Base-by-base conservation (phyloP, 306 rosid species). In the Dryas alaskensis region DNA sequence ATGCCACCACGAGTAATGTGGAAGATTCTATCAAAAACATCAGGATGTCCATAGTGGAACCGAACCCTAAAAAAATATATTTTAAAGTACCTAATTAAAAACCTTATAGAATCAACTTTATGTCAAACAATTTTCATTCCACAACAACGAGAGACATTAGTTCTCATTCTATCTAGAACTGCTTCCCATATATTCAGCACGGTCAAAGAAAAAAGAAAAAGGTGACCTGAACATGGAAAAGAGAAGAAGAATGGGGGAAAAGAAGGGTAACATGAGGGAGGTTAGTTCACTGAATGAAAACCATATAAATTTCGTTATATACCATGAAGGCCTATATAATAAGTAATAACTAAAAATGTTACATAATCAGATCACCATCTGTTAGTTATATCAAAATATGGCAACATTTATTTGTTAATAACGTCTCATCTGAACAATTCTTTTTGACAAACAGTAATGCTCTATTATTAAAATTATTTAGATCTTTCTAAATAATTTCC, bases 41-140 rank as follows among this genome's bases (percentile, higher is more conserved):
- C 99, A 1, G 96, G 99, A 85, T 94, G 99, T 61, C 99, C 99
- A 78, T 94, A 94, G 87, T 94, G 99, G 82, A 94, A 92, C 22
- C 99, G 94, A 66, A 92, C 90, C 96, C 99, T 94, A 77, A 51
- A 76, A 73, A 70, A 68, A 80, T 65, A 73, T 79, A 82, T 52
- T 68, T n/a, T 4, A 16, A 17, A 9, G 60, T 37, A 5, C 49
- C 44, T 25, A 44, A 65, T 48, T 48, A 58, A 27, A 62, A 54
- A 62, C 39, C 13, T 69, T 13, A 22, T 37, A n/a, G 7, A 4
- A 7, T 47, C 31, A n/a, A 44, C 46, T 22, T 14, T 47, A 60
- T 42, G 64, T 55, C 58, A 8, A 59, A 44, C 53, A 25, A 55
- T 57, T 39, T 60, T 60, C 16, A 22, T 16, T 40, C n/a, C 2